phyloP scores from a whole-genome alignment of 768 basidiomycete species.

The Cystobasidium onofrii region DNA sequence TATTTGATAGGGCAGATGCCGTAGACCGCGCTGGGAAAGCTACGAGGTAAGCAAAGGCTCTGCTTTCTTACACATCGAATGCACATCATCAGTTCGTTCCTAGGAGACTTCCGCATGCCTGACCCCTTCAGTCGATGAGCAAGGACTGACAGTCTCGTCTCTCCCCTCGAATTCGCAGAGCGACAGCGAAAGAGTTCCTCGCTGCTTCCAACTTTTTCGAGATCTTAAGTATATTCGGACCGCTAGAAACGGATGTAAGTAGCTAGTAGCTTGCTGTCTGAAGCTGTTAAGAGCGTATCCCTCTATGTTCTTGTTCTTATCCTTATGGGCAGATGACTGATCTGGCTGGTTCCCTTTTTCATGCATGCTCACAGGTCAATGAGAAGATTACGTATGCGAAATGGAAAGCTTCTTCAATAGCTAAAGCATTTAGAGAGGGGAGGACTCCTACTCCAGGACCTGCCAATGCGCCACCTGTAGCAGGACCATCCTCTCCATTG shows the following conservation, averaged over 20 bases:
- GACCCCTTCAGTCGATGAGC: neutral
- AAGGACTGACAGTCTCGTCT: neutral
- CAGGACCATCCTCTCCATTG: conserved; percentile 32
- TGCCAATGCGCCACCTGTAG: conserved; percentile 45
- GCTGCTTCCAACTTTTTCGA: conserved; percentile 93
- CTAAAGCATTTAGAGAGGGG: conserved; percentile 90
- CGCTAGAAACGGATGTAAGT: conserved; percentile 54
- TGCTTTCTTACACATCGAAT: neutral
- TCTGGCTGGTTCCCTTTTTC: too few relatives aligned
- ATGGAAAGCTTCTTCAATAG: conserved; percentile 95
- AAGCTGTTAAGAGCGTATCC: too few relatives aligned
- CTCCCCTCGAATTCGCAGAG: conserved; percentile 54
- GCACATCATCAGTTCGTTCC: neutral
- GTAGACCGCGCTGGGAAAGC: conserved; percentile 74
- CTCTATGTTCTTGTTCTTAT: too few relatives aligned
- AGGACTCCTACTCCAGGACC: conserved; percentile 72
- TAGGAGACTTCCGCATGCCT: neutral
- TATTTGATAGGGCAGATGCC: conserved; percentile 82
- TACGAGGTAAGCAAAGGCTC: conserved; percentile 55
- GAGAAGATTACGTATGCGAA: conserved; percentile 88
- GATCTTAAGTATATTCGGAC: conserved; percentile 67
- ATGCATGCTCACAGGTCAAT: too few relatives aligned
- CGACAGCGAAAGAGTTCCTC: conserved; percentile 87
- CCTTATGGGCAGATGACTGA: too few relatives aligned
- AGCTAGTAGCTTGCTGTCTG: too few relatives aligned